Evolutionary conservation across 441 rosid species (phyloP), one percentile per base, ranked within the genome.

Genomic region (Macaranga tanarius): DNA sequence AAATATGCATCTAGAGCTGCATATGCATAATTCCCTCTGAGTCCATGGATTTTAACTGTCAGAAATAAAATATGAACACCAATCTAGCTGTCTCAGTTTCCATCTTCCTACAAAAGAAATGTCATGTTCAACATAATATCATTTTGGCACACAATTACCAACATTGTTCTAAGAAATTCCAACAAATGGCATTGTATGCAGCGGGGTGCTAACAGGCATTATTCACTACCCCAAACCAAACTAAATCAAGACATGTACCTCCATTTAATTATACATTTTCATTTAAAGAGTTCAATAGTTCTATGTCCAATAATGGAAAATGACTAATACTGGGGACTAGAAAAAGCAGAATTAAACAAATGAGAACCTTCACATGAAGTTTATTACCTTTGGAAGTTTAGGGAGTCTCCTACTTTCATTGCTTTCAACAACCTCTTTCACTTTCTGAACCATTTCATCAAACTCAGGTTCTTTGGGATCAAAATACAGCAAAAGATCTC

Each of bases 331-430:
- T 62, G 0, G 3, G 6, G 31, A 8, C 22, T 11, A 13, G 4
- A 3, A 40, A 52, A 26, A 25, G 55, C 9, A 62, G 59, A 55
- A 69, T 45, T 7, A 69, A 71, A 34, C 22, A 71, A 70, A 23
- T 42, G 52, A 5, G 10, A 55, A 55, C 47, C 10, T 31, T 4
- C 51, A 38, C 48, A 1, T 17, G 23, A 10, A 70, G 17, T 67
- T 58, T 45, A 34, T 67, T 85, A 95, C 99, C 97, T 95, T 92
- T 4, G 98, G 92, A 74, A 92, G 87, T 88, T 95, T 95, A 26
- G 99, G 98, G 31, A 91, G 89, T 82, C 98, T 89, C 79, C 96
- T 86, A 77, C 88, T 89, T 77, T 95, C 96, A 80, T 92, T 95
- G 78, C 93, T 92, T 77, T 95, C 98, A 13, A 91, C 87, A 59